phyloP scores from a whole-genome alignment of 2,329 filamentous ascomycete species.

The Penicillium sp. region DNA sequence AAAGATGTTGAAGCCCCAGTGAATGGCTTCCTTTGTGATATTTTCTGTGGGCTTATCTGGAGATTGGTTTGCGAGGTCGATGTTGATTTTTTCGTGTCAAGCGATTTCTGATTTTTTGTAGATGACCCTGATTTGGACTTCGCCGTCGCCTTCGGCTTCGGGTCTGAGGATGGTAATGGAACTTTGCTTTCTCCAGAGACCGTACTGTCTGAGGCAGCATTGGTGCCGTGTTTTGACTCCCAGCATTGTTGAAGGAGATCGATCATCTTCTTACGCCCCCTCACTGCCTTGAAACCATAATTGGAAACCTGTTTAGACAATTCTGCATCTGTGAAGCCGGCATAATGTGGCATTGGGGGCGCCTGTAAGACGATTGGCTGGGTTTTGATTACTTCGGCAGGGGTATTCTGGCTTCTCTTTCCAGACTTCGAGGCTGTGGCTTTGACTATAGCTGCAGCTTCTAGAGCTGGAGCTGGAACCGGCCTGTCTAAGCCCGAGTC shows the following conservation, averaged over 20 bases:
- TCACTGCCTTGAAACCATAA: slow-evolving; percentile 72
- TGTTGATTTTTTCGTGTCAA: not conserved
- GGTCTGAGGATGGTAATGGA: not conserved
- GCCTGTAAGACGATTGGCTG: slow-evolving; percentile 1
- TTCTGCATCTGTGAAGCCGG: slow-evolving; percentile 61
- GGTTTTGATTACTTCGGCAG: not conserved
- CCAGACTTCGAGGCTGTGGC: not conserved
- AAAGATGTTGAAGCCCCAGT: slow-evolving; percentile 14
- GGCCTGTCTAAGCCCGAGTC: not conserved
- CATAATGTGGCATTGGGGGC: slow-evolving; percentile 56
- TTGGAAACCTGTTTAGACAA: slow-evolving; percentile 61
- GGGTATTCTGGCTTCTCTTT: not conserved
- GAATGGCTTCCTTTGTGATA: not conserved
- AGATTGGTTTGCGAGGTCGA: not conserved
- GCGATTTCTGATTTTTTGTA: not conserved
- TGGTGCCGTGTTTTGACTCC: slow-evolving; percentile 54
- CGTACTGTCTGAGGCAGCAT: slow-evolving; percentile 5
- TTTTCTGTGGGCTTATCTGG: slow-evolving; percentile 1
- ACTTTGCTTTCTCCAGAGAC: not conserved
- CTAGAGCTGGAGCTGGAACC: not conserved
- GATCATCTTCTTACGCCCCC: slow-evolving; percentile 67
- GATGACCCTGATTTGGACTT: slow-evolving; percentile 7
- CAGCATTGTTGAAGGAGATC: slow-evolving; percentile 69
- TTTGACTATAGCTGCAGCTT: not conserved
- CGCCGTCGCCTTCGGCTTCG: slow-evolving; percentile 14